phyloP scores from a whole-genome alignment of 1,284 basidiomycete genomes.

The Cerrena zonata region DNA sequence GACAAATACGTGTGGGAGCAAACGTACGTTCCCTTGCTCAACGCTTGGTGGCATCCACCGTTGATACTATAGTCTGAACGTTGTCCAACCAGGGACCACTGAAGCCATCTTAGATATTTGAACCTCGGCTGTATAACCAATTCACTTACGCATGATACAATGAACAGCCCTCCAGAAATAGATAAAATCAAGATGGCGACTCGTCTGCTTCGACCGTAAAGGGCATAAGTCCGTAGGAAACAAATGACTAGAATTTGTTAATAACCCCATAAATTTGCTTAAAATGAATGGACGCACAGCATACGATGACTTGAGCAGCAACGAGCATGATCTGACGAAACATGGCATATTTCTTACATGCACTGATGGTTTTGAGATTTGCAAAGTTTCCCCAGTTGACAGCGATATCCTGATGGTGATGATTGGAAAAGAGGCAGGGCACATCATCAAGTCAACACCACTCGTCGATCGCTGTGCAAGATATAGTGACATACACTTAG shows the following conservation, averaged over 20 bases:
- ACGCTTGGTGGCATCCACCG: background rate
- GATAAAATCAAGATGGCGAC: conserved; percentile 15
- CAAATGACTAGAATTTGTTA: conserved; percentile 17
- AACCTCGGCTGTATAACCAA: background rate
- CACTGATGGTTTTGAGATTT: conserved; percentile 15
- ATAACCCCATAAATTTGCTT: background rate
- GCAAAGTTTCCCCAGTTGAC: conserved; percentile 26
- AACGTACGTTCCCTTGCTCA: conserved; percentile 27
- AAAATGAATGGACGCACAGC: conserved; percentile 15
- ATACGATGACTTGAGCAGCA: conserved; percentile 25
- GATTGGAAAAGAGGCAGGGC: background rate
- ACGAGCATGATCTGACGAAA: conserved; percentile 25
- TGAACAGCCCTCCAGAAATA: conserved; percentile 13
- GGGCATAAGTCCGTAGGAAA: conserved; percentile 24
- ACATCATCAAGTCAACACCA: background rate
- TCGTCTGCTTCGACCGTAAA: conserved; percentile 21
- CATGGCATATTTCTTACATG: conserved; percentile 21
- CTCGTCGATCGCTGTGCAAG: background rate
- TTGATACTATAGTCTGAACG: conserved; percentile 14
- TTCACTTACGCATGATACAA: conserved; percentile 19
- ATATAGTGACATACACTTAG: conserved; percentile 21
- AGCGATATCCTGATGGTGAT: conserved; percentile 20
- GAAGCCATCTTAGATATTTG: background rate
- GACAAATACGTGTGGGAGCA: background rate
- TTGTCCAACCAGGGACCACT: conserved; percentile 12